A percentile compares a stretch with the other conserved stretches of the same genome.
Evolutionary conservation across 2,329 filamentous ascomycete genomes (phyloP).

Genomic region (Cytospora schulzeri): DNA sequence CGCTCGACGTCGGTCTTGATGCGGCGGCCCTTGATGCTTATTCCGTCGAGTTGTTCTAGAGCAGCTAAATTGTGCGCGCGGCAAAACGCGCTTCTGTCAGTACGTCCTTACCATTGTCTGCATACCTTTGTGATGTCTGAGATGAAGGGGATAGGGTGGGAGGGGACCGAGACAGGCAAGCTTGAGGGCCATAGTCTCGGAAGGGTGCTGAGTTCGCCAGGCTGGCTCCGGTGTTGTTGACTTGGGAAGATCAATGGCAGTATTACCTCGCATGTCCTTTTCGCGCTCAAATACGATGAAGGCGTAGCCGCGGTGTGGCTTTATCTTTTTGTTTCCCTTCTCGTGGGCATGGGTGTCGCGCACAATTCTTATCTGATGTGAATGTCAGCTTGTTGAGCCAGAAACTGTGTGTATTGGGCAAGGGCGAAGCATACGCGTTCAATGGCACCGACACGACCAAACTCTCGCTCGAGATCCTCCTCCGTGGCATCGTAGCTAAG

Average conservation of each 20-base stretch:
- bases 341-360: slow-evolving; percentile 71
- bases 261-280: slow-evolving; percentile 98
- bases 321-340: slow-evolving; percentile 76
- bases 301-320: slow-evolving; percentile 85
- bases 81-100: slow-evolving; percentile 67
- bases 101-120: slow-evolving; percentile 60
- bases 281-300: slow-evolving; percentile 97
- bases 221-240: slow-evolving; percentile 47
- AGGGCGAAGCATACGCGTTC: slow-evolving; percentile 69
- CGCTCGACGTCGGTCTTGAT: slow-evolving; percentile 96
- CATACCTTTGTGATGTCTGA: slow-evolving; percentile 35
- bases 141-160: slow-evolving; percentile 34
- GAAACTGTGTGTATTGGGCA: too few species aligned
- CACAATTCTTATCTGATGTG: slow-evolving; percentile 77
- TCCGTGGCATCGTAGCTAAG: slow-evolving; percentile 88
- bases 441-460: slow-evolving; percentile 89
- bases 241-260: slow-evolving; percentile 47
- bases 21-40: slow-evolving; percentile 87
- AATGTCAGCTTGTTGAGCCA: slow-evolving; percentile 9
- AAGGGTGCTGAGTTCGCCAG: slow-evolving; percentile 35
- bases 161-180: slow-evolving; percentile 53
- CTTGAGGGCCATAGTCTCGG: slow-evolving; percentile 59
- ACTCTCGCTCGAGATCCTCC: slow-evolving; percentile 89
- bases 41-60: slow-evolving; percentile 81
- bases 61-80: slow-evolving; percentile 73